Conservation (phyloP, 495 filamentous ascomycete species). For the Pyrenula massariospora region DNA sequence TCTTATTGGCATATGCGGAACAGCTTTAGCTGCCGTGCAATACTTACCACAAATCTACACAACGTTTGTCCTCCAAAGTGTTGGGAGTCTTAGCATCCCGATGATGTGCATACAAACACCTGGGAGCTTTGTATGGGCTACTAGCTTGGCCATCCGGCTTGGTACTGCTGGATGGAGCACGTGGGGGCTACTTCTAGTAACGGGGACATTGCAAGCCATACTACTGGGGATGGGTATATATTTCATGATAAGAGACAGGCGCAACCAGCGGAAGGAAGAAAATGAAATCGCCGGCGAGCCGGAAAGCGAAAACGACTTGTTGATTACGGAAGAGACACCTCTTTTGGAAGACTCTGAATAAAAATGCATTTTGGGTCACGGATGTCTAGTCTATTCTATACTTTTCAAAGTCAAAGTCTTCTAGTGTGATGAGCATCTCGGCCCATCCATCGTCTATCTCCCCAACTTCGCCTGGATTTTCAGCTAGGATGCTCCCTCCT, state of each 20-base stretch:
- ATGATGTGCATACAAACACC: conserved; percentile 99
- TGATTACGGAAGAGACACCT: background rate
- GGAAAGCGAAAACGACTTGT: background rate
- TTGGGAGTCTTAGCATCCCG: conserved; percentile 82
- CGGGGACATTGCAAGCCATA: conserved; percentile 75
- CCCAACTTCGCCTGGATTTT: conserved; percentile 32
- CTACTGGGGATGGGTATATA: conserved; percentile 68
- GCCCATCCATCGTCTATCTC: conserved; percentile 66
- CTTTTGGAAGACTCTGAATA: background rate
- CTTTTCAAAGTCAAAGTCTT: conserved; percentile 58
- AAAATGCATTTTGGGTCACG: background rate
- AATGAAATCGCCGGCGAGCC: background rate
- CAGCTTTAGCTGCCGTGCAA: conserved; percentile 73
- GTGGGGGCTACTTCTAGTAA: conserved; percentile 81
- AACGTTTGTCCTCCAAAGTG: conserved; percentile 70
- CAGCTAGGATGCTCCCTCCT: conserved; percentile 26
- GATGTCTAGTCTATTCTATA: conserved; percentile 46
- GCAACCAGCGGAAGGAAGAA: background rate
- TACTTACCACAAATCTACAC: conserved; percentile 93
- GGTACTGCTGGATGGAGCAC: conserved; percentile 85
- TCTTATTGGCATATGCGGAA: conserved; percentile 64
- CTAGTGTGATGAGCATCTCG: conserved; percentile 46
- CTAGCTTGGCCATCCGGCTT: conserved; percentile 67
- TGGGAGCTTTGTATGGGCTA: conserved; percentile 78
- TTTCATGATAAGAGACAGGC: conserved; percentile 40